Percentiles rank a stretch among this genome's conserved stretches.
These are phyloP conservation scores for Paraconiothyrium sp. DNA, from an alignment of 2,329 filamentous ascomycete genomes.

Conservation along the genomic window DNA sequence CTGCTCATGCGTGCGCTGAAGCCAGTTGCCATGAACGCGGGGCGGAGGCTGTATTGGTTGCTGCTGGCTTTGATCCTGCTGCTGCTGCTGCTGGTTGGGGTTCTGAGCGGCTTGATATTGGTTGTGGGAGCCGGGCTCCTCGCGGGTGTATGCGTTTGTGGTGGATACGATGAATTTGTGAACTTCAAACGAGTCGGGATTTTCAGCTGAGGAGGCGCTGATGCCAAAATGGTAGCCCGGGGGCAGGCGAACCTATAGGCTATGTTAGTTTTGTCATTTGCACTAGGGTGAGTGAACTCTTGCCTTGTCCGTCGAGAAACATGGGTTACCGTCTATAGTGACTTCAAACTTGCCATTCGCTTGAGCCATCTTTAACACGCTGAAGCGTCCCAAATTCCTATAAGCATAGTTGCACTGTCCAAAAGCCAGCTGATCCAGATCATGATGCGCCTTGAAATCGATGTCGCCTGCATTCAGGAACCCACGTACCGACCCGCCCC, in stretches of 20 bases:
- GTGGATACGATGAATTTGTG: constrained; percentile 83
- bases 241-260: constrained; percentile 73
- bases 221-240: constrained; percentile 85
- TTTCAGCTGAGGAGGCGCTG: constrained; percentile 87
- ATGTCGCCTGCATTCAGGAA: constrained; percentile 92
- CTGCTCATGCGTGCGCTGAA: constrained; percentile 34
- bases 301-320: constrained; percentile 81
- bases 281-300: constrained; percentile 9
- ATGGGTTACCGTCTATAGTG: constrained; percentile 78
- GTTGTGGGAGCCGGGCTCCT: constrained; percentile 43
- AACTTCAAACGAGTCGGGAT: constrained; percentile 92
- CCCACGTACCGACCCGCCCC: constrained; percentile 82
- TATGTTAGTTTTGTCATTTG: constrained; percentile 16
- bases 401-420: constrained; percentile 92
- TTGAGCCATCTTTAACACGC: constrained; percentile 79
- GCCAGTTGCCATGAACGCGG: constrained; percentile 17
- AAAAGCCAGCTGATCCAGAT: constrained; percentile 86
- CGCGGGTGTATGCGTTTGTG: constrained; percentile 47
- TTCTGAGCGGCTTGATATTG: constrained; percentile 44
- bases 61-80: constrained; percentile 31
- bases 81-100: constrained; percentile 27
- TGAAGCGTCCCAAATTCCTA: constrained; percentile 88
- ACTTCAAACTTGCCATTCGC: constrained; percentile 75
- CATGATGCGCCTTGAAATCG: constrained; percentile 79
- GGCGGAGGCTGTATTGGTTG: constrained; percentile 29